Conservation (phyloP, 805 yeast species). For the Jamesozyma gamospora region DNA sequence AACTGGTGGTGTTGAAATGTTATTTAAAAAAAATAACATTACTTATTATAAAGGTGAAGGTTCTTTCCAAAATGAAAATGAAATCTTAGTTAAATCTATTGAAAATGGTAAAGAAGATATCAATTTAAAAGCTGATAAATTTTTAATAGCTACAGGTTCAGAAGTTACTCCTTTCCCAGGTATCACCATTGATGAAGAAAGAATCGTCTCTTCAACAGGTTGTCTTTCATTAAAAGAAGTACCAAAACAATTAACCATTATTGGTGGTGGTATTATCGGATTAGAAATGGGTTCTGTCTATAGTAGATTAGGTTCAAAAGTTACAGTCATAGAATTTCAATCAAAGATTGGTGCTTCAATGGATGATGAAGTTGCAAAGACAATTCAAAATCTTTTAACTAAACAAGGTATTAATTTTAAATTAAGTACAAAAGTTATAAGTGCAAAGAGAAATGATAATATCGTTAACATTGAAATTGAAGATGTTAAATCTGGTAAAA, state of each 20-base stretch:
- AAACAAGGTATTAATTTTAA: conserved; percentile 95
- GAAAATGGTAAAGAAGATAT: conserved; percentile 59
- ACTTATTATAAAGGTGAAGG: conserved; percentile 92
- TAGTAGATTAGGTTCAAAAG: conserved; percentile 90
- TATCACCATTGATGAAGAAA: conserved; percentile 88
- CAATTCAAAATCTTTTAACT: conserved; percentile 77
- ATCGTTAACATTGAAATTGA: conserved; percentile 79
- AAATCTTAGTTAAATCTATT: conserved; percentile 69
- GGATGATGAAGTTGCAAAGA: conserved; percentile 91
- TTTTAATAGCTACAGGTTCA: conserved; percentile 96
- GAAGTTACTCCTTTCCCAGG: conserved; percentile 99
- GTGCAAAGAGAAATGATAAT: conserved; percentile 84
- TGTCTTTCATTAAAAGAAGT: conserved; percentile 73
- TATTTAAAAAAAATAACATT: conserved; percentile 92
- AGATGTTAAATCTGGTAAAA: conserved; percentile 76
- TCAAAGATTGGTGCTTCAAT: conserved; percentile 93
- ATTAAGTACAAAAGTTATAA: conserved; percentile 80
- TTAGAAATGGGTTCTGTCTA: conserved; percentile 99
- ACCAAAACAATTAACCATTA: conserved; percentile 84
- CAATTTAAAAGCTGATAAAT: conserved; percentile 67
- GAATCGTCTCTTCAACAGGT: conserved; percentile 95
- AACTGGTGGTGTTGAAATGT: conserved; percentile 89
- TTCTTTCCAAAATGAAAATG: conserved; percentile 72
- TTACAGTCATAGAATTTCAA: conserved; percentile 87
- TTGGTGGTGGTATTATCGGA: conserved; percentile 99